phyloP scores from a whole-genome alignment of 257 asterid species.

The Paraleonurus japonicus region DNA sequence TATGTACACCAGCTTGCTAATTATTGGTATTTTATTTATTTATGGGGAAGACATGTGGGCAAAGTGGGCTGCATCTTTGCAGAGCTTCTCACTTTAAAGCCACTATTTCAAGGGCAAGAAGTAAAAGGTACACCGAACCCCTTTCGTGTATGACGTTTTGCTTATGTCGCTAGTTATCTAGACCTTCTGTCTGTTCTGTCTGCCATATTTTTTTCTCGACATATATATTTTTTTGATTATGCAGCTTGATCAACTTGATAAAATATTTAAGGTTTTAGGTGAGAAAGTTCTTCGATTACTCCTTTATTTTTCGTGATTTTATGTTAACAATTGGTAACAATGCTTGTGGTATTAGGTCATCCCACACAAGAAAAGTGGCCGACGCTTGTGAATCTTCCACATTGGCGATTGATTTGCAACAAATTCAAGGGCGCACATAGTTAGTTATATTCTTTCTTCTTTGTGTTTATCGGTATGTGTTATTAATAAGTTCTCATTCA shows the following conservation, averaged over 20 bases:
- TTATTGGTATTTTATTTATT: slow-evolving; percentile 28
- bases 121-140: slow-evolving; percentile 95
- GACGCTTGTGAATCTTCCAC: slow-evolving; percentile 83
- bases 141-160: slow-evolving; percentile 64
- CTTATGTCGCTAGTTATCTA: slow-evolving; percentile 1
- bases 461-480: slow-evolving; percentile 11
- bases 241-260: slow-evolving; percentile 99
- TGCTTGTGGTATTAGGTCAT: slow-evolving; percentile 65
- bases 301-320: slow-evolving; percentile 18
- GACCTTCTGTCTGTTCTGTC: slow-evolving; percentile 13
- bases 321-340: slow-evolving; percentile 16
- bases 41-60: slow-evolving; percentile 92
- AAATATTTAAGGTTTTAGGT: slow-evolving; percentile 96
- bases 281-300: slow-evolving; percentile 36
- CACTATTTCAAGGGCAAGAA: slow-evolving; percentile 99
- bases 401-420: slow-evolving; percentile 82
- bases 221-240: slow-evolving; percentile 28
- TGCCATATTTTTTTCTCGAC: slow-evolving; percentile 24
- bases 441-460: slow-evolving; percentile 39
- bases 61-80: slow-evolving; percentile 99
- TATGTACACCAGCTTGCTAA: slow-evolving; percentile 18
- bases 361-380: slow-evolving; percentile 99
- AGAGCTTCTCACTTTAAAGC: slow-evolving; percentile 95
- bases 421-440: slow-evolving; percentile 93
- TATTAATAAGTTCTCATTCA: slow-evolving; percentile 9